phyloP scores from a whole-genome alignment of 1,284 basidiomycete species.

The Cutaneotrichosporon daszewskae region DNA sequence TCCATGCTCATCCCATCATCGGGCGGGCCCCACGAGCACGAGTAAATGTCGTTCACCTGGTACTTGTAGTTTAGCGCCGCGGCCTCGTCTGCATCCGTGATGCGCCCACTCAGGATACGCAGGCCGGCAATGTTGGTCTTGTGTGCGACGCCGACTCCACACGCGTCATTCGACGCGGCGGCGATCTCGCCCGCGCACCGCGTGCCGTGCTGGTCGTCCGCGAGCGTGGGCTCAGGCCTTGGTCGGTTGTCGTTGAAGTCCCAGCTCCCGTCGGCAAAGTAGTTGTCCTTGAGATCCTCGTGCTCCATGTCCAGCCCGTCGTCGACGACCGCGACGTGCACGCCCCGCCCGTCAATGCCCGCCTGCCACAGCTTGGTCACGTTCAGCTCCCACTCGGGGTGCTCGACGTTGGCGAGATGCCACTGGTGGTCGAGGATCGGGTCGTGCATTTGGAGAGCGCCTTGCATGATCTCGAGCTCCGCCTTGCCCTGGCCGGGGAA shows the following conservation, averaged over 20 bases:
- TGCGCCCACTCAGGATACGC: constrained; percentile 92
- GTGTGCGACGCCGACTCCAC: constrained; percentile 93
- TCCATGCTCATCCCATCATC: constrained; percentile 96
- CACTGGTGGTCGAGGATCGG: constrained; percentile 85
- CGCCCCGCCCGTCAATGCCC: constrained; percentile 77
- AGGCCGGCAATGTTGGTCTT: constrained; percentile 86
- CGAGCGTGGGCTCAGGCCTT: constrained; percentile 78
- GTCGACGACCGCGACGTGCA: constrained; percentile 87
- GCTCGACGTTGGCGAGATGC: constrained; percentile 58
- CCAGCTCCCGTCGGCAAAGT: constrained; percentile 86
- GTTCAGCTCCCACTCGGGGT: constrained; percentile 52
- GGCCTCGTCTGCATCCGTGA: constrained; percentile 96
- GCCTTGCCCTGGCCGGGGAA: no score
- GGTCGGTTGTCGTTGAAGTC: constrained; percentile 94
- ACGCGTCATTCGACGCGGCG: constrained; percentile 79
- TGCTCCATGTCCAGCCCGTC: constrained; percentile 91
- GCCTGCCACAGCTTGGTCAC: constrained; percentile 57
- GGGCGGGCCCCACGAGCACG: constrained; percentile 96
- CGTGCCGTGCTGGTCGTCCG: constrained; percentile 94
- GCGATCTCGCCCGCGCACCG: constrained; percentile 97
- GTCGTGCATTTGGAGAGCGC: constrained; percentile 65
- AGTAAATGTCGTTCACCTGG: constrained; percentile 88
- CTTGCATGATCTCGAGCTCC: constrained; percentile 48
- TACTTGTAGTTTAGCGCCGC: constrained; percentile 87
- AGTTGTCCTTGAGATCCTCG: constrained; percentile 76